These are phyloP conservation scores for Bondarzewia mesenterica DNA, from an alignment of 1,284 basidiomycete species.

Conservation along the genomic window DNA sequence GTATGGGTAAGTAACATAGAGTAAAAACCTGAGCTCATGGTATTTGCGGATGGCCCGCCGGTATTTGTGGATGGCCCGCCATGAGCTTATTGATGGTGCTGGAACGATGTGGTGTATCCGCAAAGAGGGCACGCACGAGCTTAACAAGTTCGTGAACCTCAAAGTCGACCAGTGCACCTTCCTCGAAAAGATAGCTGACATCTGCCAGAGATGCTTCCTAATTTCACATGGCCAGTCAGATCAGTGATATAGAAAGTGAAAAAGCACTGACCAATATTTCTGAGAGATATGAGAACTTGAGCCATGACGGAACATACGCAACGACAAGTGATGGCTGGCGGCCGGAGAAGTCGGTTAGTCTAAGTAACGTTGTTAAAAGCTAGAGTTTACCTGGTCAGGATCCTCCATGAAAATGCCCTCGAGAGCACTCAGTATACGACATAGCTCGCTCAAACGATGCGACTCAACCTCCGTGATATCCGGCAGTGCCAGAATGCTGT, in stretches of 20 bases:
- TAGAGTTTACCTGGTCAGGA: constrained; percentile 37
- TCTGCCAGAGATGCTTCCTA: constrained; percentile 92
- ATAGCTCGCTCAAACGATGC: constrained; percentile 73
- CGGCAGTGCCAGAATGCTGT: constrained; percentile 69
- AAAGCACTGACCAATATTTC: constrained; percentile 63
- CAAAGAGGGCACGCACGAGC: constrained; percentile 83
- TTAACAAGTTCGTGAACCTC: constrained; percentile 75
- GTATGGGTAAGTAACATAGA: not conserved
- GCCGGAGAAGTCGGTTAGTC: not conserved
- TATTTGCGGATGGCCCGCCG: constrained; percentile 3
- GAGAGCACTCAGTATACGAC: constrained; percentile 70
- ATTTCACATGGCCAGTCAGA: constrained; percentile 4
- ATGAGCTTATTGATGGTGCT: constrained; percentile 71
- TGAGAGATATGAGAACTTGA: constrained; percentile 89
- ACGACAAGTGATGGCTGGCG: constrained; percentile 59
- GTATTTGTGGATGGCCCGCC: constrained; percentile 50
- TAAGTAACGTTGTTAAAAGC: not conserved
- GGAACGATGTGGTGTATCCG: constrained; percentile 78
- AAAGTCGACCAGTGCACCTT: constrained; percentile 89
- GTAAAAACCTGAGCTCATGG: not conserved
- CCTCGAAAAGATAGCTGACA: constrained; percentile 88
- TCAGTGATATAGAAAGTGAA: constrained; percentile 1
- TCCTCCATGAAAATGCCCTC: constrained; percentile 76
- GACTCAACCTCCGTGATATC: constrained; percentile 94
- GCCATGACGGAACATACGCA: constrained; percentile 83